phyloP scores from a whole-genome alignment of 2,329 filamentous ascomycete genomes.

The Botrytis paeoniae region DNA sequence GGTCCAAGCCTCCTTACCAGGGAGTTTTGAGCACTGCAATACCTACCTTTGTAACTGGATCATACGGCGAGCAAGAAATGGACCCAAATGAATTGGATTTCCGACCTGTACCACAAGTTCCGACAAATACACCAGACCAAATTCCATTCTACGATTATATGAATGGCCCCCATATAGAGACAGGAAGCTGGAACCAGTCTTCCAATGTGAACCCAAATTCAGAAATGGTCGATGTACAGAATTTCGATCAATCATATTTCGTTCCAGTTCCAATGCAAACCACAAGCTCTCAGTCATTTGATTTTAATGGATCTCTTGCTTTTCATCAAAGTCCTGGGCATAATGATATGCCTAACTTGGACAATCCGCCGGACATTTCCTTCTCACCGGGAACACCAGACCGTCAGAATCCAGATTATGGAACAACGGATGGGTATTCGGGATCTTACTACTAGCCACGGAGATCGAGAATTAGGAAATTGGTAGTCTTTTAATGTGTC shows the following conservation, averaged over 20 bases:
- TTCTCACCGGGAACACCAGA: background rate
- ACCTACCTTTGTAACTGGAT: background rate
- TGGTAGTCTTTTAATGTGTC: accelerated
- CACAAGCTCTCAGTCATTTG: background rate
- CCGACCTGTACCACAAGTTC: background rate
- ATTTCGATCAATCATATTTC: background rate
- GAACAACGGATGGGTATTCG: background rate
- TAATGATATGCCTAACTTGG: background rate
- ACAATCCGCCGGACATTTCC: background rate
- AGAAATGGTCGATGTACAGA: background rate
- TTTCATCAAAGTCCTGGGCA: background rate
- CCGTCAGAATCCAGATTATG: background rate
- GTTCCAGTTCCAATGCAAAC: background rate
- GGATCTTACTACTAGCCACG: background rate
- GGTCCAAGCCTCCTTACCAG: background rate
- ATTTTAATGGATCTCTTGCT: background rate
- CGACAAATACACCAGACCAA: background rate
- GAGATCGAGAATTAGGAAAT: too few species aligned
- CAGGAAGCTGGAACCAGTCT: background rate
- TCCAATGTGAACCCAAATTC: background rate
- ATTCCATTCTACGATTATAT: background rate
- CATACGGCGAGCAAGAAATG: background rate
- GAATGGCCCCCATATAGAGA: background rate
- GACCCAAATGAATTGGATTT: background rate
- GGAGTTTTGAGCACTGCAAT: background rate